Percentiles rank a stretch among this genome's conserved stretches.
phyloP scores from a whole-genome alignment of 2,329 filamentous ascomycete genomes.

The Nothophaeocryptopus gaeumannii region DNA sequence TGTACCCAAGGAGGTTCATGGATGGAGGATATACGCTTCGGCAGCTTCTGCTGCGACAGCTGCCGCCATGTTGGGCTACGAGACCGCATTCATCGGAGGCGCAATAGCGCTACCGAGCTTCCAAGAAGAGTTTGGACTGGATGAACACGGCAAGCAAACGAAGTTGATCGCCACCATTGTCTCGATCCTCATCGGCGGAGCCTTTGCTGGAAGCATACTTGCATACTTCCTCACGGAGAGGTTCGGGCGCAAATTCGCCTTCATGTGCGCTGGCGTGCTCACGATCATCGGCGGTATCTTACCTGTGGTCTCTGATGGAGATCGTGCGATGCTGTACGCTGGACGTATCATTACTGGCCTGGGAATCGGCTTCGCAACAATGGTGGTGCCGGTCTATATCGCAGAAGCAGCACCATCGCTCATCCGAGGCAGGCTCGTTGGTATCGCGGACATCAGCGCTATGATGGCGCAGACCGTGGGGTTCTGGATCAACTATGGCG shows the following conservation, averaged over 20 bases:
- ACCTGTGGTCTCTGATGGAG: not conserved
- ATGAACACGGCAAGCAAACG: not conserved
- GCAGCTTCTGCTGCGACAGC: no score
- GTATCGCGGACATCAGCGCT: not conserved
- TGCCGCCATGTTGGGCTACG: no score
- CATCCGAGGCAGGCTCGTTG: not conserved
- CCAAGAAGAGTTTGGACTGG: not conserved
- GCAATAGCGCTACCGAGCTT: not conserved
- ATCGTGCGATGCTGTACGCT: not conserved
- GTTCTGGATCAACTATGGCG: constrained; percentile 3
- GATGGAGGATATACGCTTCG: no score
- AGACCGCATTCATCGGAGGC: not conserved
- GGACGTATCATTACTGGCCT: not conserved
- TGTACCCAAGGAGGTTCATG: no score
- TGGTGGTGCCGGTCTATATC: not conserved
- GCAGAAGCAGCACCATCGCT: not conserved
- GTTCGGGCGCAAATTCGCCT: not conserved
- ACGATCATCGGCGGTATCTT: not conserved
- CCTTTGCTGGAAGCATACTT: not conserved
- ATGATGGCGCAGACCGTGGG: not conserved
- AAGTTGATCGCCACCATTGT: not conserved
- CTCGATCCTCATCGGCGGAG: not conserved
- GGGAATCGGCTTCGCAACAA: not conserved
- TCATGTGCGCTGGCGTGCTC: not conserved
- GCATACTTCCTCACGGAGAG: not conserved